phyloP scores from a whole-genome alignment of 805 yeast genomes.

The Kuraishia floccosa region DNA sequence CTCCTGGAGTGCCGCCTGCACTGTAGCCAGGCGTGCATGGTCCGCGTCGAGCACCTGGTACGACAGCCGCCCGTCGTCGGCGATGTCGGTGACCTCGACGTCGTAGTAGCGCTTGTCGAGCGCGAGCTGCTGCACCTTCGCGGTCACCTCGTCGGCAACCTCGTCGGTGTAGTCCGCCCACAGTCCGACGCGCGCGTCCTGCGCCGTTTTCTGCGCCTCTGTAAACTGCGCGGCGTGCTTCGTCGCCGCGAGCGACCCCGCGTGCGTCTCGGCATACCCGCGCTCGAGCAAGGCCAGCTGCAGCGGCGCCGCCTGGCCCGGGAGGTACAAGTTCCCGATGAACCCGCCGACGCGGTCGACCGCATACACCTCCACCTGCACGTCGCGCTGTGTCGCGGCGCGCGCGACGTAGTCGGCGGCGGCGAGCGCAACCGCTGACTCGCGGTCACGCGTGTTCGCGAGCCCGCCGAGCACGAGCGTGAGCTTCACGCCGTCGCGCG shows the following conservation, averaged over 20 bases:
- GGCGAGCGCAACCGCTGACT: conserved; percentile 26
- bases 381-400: conserved; percentile 59
- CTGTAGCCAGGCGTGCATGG: conserved; percentile 31
- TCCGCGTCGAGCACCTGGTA: conserved; percentile 35
- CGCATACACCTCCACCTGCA: conserved; percentile 55
- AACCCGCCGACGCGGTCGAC: conserved; percentile 76
- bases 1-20: conserved; percentile 19
- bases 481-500: conserved; percentile 60
- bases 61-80: conserved; percentile 27
- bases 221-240: conserved; percentile 40
- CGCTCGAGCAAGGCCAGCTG: conserved; percentile 45
- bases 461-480: conserved; percentile 73
- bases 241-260: conserved; percentile 47
- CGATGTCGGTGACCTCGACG: conserved; percentile 39
- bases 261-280: conserved; percentile 60
- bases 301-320: conserved; percentile 39
- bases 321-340: conserved; percentile 55
- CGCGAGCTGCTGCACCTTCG: conserved; percentile 10
- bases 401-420: conserved; percentile 44
- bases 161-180: conserved; percentile 44
- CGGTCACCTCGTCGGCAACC: conserved; percentile 12
- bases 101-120: conserved; percentile 31
- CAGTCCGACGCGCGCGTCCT: conserved; percentile 40
- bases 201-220: conserved; percentile 56
- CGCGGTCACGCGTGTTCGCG: conserved; percentile 25